A percentile compares a stretch with the other conserved stretches of the same genome.
phyloP scores from a whole-genome alignment of 768 basidiomycete genomes.

The Lactifluus volemus region DNA sequence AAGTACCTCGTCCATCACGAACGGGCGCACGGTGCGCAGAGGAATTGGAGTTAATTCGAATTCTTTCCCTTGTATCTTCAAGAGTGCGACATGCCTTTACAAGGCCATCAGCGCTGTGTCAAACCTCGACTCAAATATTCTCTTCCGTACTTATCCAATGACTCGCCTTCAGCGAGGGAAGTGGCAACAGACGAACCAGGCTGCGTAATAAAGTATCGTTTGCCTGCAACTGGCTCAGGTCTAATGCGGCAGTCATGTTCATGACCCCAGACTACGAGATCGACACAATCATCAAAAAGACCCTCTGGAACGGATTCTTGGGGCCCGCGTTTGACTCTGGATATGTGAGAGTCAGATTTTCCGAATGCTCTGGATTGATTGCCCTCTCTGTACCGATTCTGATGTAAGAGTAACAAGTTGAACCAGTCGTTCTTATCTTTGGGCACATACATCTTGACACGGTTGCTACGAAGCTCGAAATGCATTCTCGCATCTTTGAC shows the following conservation, averaged over 20 bases:
- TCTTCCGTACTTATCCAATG: conserved; percentile 70
- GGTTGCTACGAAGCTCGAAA: conserved; percentile 86
- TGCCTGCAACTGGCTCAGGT: conserved; percentile 86
- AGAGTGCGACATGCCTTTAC: conserved; percentile 78
- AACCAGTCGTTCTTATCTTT: conserved; percentile 89
- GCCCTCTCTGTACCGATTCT: conserved; percentile 68
- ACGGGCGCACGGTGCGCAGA: conserved; percentile 87
- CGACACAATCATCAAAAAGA: conserved; percentile 92
- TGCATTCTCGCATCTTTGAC: conserved; percentile 96
- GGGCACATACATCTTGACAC: conserved; percentile 96
- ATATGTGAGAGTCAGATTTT: background rate
- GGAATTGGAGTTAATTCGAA: conserved; percentile 82
- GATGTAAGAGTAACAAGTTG: conserved; percentile 88
- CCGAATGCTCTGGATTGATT: background rate
- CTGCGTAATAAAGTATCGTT: conserved; percentile 86
- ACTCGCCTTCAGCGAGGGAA: conserved; percentile 87
- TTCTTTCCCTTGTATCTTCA: conserved; percentile 81
- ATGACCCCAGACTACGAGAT: conserved; percentile 96
- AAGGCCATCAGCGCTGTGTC: background rate
- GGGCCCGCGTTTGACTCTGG: conserved; percentile 87
- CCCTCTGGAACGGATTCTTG: conserved; percentile 93
- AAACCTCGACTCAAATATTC: background rate
- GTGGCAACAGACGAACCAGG: conserved; percentile 96
- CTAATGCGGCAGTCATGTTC: conserved; percentile 95
- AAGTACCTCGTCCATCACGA: conserved; percentile 76